phyloP scores from a whole-genome alignment of 129 eudicot genomes.

The Oenanthe sinensis region DNA sequence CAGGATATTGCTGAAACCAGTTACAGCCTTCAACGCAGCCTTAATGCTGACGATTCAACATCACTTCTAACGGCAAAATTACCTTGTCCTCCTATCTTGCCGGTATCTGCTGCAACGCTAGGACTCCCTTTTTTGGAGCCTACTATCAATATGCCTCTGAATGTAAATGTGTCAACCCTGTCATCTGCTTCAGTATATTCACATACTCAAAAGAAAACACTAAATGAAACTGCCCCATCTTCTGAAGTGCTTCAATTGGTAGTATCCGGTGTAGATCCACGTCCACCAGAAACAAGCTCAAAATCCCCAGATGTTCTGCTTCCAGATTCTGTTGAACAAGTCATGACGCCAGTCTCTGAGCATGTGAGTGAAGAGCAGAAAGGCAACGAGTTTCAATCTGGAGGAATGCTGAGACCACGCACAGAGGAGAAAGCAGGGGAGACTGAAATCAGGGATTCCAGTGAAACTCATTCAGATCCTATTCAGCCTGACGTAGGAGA shows the following conservation, averaged over 20 bases:
- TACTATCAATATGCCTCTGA: slow-evolving; percentile 23
- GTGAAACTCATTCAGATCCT: slow-evolving; percentile 33
- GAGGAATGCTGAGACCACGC: background rate
- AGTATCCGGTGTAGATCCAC: slow-evolving; percentile 21
- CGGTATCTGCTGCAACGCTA: slow-evolving; percentile 1
- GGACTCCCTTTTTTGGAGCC: slow-evolving; percentile 32
- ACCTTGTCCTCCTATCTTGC: slow-evolving; percentile 10
- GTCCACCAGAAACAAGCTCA: slow-evolving; percentile 14
- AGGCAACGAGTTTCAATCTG: slow-evolving; percentile 1
- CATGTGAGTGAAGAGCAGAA: slow-evolving; percentile 9
- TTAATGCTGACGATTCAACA: slow-evolving; percentile 27
- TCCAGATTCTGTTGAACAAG: slow-evolving; percentile 13
- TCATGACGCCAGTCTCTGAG: background rate
- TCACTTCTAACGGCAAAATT: slow-evolving; percentile 9
- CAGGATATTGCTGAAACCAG: slow-evolving; percentile 32
- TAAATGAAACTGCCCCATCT: slow-evolving; percentile 20
- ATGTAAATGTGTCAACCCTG: slow-evolving; percentile 16
- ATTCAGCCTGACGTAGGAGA: slow-evolving; percentile 19
- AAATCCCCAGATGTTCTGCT: background rate
- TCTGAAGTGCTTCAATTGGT: slow-evolving; percentile 31
- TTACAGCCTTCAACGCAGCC: slow-evolving; percentile 14
- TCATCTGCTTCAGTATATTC: slow-evolving; percentile 19
- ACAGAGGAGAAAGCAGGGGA: slow-evolving; percentile 16
- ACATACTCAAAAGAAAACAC: slow-evolving; percentile 12
- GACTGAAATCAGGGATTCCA: slow-evolving; percentile 28